phyloP scores from a whole-genome alignment of 1,284 basidiomycete genomes.

The Caloboletus firmus region DNA sequence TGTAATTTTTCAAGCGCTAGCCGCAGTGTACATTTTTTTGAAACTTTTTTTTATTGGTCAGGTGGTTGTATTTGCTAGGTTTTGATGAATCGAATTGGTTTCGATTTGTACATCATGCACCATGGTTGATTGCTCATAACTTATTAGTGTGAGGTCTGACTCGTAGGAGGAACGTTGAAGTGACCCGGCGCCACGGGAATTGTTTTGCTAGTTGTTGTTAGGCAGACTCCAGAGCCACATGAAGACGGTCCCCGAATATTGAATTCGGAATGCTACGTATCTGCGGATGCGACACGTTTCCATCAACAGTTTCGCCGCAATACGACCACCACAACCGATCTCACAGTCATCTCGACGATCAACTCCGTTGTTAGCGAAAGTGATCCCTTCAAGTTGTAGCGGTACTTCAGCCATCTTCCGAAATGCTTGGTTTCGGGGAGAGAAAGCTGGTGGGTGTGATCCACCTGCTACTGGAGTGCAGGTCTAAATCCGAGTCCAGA shows the following conservation, averaged over 20 bases:
- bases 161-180: neutral
- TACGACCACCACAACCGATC: neutral
- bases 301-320: neutral
- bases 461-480: neutral
- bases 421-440: too few species aligned
- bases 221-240: neutral
- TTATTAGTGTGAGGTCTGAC: neutral
- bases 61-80: constrained; percentile 6
- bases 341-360: neutral
- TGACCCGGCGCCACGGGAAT: neutral
- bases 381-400: neutral
- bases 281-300: neutral
- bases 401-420: neutral
- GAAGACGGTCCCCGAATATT: neutral
- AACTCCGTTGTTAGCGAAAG: neutral
- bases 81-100: neutral
- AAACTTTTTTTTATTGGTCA: neutral
- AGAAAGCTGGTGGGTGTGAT: neutral
- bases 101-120: neutral
- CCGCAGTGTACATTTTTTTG: constrained; percentile 4
- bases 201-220: neutral
- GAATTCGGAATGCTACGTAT: neutral
- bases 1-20: constrained; percentile 8
- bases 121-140: neutral
- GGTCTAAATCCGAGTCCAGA: neutral